These are phyloP conservation scores for Lactifluus subvellereus DNA, from an alignment of 768 basidiomycete genomes.

Conservation along the genomic window DNA sequence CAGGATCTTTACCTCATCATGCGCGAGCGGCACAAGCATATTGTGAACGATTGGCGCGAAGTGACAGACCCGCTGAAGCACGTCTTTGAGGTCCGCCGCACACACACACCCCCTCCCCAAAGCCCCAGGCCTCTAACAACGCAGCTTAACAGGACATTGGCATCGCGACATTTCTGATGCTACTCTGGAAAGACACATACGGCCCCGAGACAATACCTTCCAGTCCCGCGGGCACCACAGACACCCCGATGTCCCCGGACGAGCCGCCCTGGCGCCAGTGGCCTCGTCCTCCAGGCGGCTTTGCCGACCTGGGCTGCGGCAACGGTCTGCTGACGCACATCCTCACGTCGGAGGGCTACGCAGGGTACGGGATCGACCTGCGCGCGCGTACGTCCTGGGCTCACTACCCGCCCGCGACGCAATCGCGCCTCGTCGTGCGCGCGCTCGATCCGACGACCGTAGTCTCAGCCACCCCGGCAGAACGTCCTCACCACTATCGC, in stretches of 20 bases:
- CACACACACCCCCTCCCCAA: not conserved
- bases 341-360: slow-evolving; percentile 75
- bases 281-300: slow-evolving; percentile 79
- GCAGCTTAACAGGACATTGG: slow-evolving; percentile 68
- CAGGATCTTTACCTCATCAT: slow-evolving; percentile 88
- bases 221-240: not conserved
- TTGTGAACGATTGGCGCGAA: slow-evolving; percentile 72
- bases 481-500: not conserved
- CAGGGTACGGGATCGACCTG: slow-evolving; percentile 79
- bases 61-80: slow-evolving; percentile 85
- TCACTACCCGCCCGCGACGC: slow-evolving; percentile 63
- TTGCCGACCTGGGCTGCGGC: slow-evolving; percentile 91
- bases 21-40: slow-evolving; percentile 76
- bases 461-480: not conserved
- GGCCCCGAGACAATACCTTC: slow-evolving; percentile 6
- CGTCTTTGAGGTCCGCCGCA: slow-evolving; percentile 67
- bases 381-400: slow-evolving; percentile 82
- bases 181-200: slow-evolving; percentile 82
- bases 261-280: slow-evolving; percentile 57
- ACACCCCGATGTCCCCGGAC: slow-evolving; percentile 14
- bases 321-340: slow-evolving; percentile 93
- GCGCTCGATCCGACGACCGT: slow-evolving; percentile 58
- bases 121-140: not conserved
- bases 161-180: slow-evolving; percentile 88
- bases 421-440: slow-evolving; percentile 53